A percentile compares a stretch with the other conserved stretches of the same genome.
These are phyloP conservation scores for Pinus tabuliformis DNA, from an alignment of 75 land plant genomes.

Conservation along the genomic window DNA sequence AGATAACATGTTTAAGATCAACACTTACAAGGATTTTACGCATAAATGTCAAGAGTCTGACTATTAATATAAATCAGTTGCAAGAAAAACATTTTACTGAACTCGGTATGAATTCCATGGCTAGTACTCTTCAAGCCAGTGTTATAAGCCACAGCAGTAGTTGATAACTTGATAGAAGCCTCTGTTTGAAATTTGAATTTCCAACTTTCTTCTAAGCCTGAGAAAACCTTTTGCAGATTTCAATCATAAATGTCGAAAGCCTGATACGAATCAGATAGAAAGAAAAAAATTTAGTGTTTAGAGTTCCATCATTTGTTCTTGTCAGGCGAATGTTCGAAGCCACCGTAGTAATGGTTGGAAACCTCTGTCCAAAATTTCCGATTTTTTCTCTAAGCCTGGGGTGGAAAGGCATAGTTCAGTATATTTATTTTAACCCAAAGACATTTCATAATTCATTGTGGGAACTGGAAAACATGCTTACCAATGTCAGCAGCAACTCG, in stretches of 20 bases:
- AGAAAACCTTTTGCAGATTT: neutral
- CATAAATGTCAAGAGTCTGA: no score
- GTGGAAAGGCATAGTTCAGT: neutral
- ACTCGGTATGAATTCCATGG: no score
- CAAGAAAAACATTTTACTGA: no score
- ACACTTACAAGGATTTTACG: neutral
- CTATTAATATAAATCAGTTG: no score
- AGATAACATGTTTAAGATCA: neutral
- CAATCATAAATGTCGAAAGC: neutral
- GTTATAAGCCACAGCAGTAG: no score
- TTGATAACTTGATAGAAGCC: no score
- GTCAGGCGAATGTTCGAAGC: slow-evolving; percentile 82
- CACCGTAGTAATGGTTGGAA: slow-evolving; percentile 71
- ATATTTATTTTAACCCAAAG: neutral
- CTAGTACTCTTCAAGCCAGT: no score
- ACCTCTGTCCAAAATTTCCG: slow-evolving; percentile 64
- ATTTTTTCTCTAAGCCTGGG: slow-evolving; percentile 73
- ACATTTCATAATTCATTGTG: neutral
- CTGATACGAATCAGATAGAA: neutral
- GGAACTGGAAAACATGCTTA: slow-evolving; percentile 15
- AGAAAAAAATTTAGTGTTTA: neutral
- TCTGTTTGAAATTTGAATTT: no score
- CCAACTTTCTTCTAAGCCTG: no score
- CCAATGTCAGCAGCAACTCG: slow-evolving; percentile 98
- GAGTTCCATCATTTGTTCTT: neutral